Conservation (phyloP, 225 moss, liverwort and hornwort species). For the Pseudoscleropodium purum region DNA sequence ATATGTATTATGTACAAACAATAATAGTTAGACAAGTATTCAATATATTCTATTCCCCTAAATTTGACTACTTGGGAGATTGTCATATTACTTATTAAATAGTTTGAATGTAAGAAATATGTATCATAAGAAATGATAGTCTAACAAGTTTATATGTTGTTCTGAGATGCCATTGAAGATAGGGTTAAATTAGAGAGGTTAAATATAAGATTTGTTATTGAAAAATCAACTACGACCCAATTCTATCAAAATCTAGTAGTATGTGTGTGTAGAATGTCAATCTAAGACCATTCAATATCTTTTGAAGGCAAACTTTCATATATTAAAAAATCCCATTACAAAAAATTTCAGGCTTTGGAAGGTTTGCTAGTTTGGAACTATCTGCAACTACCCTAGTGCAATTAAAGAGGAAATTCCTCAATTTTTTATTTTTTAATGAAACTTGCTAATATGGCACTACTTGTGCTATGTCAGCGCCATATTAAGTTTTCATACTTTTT, state of each 20-base stretch:
- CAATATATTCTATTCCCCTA: not conserved
- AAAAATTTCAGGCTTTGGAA: too few relatives aligned
- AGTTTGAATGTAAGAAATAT: not conserved
- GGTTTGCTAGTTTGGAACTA: too few relatives aligned
- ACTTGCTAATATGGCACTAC: too few relatives aligned
- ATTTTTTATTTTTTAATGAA: too few relatives aligned
- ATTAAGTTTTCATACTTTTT: too few relatives aligned
- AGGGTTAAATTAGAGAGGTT: not conserved
- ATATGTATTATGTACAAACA: not conserved
- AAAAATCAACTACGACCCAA: accelerated
- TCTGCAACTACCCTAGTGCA: too few relatives aligned
- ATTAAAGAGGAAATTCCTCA: too few relatives aligned
- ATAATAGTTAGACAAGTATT: too few relatives aligned
- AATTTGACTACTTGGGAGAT: not conserved
- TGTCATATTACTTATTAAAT: not conserved
- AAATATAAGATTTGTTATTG: not conserved
- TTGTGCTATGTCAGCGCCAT: too few relatives aligned
- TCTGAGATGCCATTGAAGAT: not conserved
- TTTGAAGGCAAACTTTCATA: accelerated
- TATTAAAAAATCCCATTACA: accelerated
- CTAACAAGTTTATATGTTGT: not conserved
- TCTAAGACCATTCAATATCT: not conserved
- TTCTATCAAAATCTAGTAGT: not conserved
- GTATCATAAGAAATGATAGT: not conserved
- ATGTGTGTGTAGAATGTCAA: not conserved